These are phyloP conservation scores for Citrus mangshanensis DNA, from an alignment of 345 rosid species.

Conservation along the genomic window DNA sequence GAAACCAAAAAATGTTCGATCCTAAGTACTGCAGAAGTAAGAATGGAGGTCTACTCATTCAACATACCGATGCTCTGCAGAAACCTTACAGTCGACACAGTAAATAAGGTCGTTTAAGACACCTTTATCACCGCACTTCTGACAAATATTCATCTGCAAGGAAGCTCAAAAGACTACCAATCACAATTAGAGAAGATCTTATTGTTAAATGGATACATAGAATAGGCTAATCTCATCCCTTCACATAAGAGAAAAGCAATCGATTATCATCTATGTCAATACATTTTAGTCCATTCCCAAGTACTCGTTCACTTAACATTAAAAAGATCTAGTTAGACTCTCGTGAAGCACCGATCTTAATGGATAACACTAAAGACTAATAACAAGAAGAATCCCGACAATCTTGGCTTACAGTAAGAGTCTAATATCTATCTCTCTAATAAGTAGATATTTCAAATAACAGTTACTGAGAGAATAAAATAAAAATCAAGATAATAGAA, in stretches of 20 bases:
- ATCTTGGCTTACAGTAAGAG: too few species aligned
- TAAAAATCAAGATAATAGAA: too few species aligned
- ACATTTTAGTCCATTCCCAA: not conserved
- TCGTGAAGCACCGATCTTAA: too few species aligned
- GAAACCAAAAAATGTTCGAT: not conserved
- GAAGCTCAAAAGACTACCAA: not conserved
- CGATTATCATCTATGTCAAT: not conserved
- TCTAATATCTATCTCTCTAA: too few species aligned
- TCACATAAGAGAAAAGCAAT: not conserved
- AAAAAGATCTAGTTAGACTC: not conserved
- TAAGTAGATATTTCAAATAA: too few species aligned
- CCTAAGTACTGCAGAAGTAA: not conserved
- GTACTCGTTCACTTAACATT: not conserved
- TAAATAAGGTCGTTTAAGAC: slow-evolving; percentile 5
- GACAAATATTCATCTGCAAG: slow-evolving; percentile 22
- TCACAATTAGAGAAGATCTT: not conserved
- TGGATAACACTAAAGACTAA: too few species aligned
- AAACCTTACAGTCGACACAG: slow-evolving; percentile 17
- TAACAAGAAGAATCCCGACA: too few species aligned
- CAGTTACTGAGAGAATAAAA: too few species aligned
- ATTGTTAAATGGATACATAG: not conserved
- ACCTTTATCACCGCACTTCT: slow-evolving; percentile 27
- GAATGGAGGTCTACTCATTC: not conserved
- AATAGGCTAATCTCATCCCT: not conserved
- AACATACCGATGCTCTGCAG: slow-evolving; percentile 24